Evolutionary conservation across 345 rosid species (phyloP).

Genomic region (Hibiscus syriacus): DNA sequence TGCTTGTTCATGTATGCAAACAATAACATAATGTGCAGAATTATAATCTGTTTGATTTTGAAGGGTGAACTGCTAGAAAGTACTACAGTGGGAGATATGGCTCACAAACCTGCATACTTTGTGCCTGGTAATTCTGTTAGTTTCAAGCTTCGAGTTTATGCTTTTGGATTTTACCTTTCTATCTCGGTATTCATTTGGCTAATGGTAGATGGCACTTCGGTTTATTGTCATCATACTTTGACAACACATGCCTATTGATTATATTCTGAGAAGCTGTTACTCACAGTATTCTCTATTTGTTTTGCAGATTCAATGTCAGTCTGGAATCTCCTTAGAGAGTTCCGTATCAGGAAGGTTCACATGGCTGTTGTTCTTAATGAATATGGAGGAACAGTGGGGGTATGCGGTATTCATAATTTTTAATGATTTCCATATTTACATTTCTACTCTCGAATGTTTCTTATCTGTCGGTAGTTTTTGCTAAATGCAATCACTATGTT

Average conservation of each 20-base stretch:
- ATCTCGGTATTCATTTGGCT: background rate
- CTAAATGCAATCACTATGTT: background rate
- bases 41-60: conserved; percentile 52
- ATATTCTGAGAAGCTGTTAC: background rate
- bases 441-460: background rate
- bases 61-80: conserved; percentile 92
- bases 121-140: conserved; percentile 36
- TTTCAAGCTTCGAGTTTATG: conserved; percentile 36
- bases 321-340: conserved; percentile 99
- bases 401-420: conserved; percentile 29
- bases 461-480: background rate
- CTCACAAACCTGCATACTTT: conserved; percentile 96
- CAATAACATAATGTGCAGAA: conserved; percentile 39
- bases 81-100: conserved; percentile 83
- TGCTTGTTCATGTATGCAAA: conserved; percentile 29
- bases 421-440: background rate
- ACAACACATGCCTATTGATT: background rate
- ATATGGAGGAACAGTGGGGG: conserved; percentile 98
- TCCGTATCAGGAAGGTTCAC: conserved; percentile 97
- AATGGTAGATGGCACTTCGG: background rate
- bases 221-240: background rate
- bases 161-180: background rate
- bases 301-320: conserved; percentile 54
- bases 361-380: conserved; percentile 98
- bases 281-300: background rate